Percentiles rank a stretch among this genome's conserved stretches.
These are phyloP conservation scores for Yueomyces sp. DNA, from an alignment of 1,139 yeast species.

Conservation along the genomic window DNA sequence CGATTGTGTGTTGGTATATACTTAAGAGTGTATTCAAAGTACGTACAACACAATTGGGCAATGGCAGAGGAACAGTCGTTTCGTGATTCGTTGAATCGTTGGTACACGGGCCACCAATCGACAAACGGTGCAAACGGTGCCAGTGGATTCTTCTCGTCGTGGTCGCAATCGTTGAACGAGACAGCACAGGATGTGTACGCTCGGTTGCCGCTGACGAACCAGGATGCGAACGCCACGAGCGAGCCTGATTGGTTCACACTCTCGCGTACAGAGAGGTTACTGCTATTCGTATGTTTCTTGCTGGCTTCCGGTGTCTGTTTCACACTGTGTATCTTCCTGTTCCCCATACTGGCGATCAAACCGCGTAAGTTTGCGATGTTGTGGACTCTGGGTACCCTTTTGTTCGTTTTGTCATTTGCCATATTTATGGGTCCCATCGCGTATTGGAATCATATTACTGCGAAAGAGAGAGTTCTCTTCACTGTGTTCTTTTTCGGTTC, in stretches of 20 bases:
- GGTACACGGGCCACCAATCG: conserved; percentile 25
- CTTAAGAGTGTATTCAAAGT: neutral
- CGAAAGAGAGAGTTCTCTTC: conserved; percentile 68
- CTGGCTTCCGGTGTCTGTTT: conserved; percentile 71
- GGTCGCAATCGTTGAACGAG: conserved; percentile 29
- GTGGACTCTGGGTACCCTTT: conserved; percentile 85
- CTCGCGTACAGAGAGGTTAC: conserved; percentile 66
- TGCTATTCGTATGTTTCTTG: conserved; percentile 69
- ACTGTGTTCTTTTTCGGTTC: conserved; percentile 69
- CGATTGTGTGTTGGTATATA: neutral
- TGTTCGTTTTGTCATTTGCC: conserved; percentile 84
- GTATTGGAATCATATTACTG: conserved; percentile 59
- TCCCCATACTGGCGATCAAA: conserved; percentile 80
- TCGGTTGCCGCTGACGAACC: conserved; percentile 40
- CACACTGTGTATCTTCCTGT: conserved; percentile 63
- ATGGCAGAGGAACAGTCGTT: conserved; percentile 10
- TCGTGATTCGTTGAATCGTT: conserved; percentile 28
- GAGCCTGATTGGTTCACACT: conserved; percentile 51
- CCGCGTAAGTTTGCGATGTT: conserved; percentile 84
- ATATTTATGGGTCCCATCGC: conserved; percentile 83
- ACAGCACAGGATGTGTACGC: conserved; percentile 35
- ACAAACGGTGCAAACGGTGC: conserved; percentile 13
- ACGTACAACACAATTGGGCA: too few relatives aligned
- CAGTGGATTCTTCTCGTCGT: conserved; percentile 26
- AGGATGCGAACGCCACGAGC: conserved; percentile 32